phyloP scores from a whole-genome alignment of 2,329 filamentous ascomycete genomes.

The Monosporascus ibericus region DNA sequence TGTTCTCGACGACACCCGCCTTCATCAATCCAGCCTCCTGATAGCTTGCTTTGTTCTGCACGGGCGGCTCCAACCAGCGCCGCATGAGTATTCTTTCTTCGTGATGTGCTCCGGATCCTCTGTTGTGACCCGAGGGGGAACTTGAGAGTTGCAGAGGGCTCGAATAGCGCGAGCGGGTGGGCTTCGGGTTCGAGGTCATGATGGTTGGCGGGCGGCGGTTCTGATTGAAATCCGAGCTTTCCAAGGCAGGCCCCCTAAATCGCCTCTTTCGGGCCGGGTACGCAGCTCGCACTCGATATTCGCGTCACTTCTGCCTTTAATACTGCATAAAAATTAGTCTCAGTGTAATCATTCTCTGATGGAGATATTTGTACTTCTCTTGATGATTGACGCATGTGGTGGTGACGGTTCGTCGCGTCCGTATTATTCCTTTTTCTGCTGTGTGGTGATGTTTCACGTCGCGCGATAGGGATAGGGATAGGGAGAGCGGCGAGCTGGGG shows the following conservation, averaged over 20 bases:
- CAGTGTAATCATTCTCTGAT: too few relatives aligned
- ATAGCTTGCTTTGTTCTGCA: conserved; percentile 63
- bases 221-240: too few relatives aligned
- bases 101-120: conserved; percentile 21
- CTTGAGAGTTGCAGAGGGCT: conserved; percentile 41
- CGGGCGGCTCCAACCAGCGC: conserved; percentile 52
- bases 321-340: too few relatives aligned
- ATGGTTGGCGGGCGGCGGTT: conserved; percentile 1
- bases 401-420: conserved; percentile 10
- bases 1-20: conserved; percentile 72
- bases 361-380: too few relatives aligned
- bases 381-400: conserved; percentile 2
- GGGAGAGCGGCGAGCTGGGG: too few relatives aligned
- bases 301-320: too few relatives aligned
- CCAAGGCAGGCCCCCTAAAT: too few relatives aligned
- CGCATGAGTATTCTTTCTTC: conserved; percentile 45
- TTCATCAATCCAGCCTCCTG: conserved; percentile 70
- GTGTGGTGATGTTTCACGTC: neutral
- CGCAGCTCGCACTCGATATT: too few relatives aligned
- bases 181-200: conserved; percentile 21
- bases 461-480: neutral
- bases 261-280: too few relatives aligned
- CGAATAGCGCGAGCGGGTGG: conserved; percentile 47
- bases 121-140: conserved; percentile 22
- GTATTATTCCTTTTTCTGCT: neutral